These are phyloP conservation scores for Tillandsia fasciculata DNA, from an alignment of 176 grass and related monocot species.

Conservation along the genomic window DNA sequence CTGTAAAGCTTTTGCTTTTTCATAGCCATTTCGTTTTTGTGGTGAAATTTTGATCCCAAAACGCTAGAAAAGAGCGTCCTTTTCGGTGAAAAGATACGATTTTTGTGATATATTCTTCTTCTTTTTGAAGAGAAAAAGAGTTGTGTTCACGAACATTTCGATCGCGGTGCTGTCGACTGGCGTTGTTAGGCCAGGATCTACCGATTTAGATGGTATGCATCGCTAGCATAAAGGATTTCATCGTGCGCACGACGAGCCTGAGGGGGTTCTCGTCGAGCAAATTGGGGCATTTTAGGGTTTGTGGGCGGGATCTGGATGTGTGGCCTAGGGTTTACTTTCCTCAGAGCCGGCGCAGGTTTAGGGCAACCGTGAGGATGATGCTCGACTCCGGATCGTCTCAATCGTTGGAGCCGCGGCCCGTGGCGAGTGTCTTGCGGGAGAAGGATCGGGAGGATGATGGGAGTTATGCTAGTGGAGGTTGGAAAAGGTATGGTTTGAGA, in stretches of 20 bases:
- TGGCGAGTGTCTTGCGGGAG: constrained; percentile 15
- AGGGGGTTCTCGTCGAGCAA: constrained; percentile 36
- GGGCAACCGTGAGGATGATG: constrained; percentile 57
- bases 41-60: not conserved
- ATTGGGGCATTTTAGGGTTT: constrained; percentile 36
- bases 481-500: constrained; percentile 38
- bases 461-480: constrained; percentile 38
- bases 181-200: constrained; percentile 8
- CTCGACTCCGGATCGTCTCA: constrained; percentile 26
- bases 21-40: not conserved
- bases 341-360: constrained; percentile 36
- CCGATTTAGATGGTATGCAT: constrained; percentile 82
- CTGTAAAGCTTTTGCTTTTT: not conserved
- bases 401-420: constrained; percentile 34
- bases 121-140: not conserved
- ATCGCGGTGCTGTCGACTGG: not conserved
- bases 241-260: constrained; percentile 39
- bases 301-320: constrained; percentile 44
- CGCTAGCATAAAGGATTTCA: constrained; percentile 67
- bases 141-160: not conserved
- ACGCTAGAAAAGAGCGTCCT: not conserved
- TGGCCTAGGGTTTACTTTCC: constrained; percentile 28
- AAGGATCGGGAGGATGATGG: constrained; percentile 27
- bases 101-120: not conserved
- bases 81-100: not conserved